Conservation (phyloP, 2,329 filamentous ascomycete genomes). For the Sphaerulina musiva region DNA sequence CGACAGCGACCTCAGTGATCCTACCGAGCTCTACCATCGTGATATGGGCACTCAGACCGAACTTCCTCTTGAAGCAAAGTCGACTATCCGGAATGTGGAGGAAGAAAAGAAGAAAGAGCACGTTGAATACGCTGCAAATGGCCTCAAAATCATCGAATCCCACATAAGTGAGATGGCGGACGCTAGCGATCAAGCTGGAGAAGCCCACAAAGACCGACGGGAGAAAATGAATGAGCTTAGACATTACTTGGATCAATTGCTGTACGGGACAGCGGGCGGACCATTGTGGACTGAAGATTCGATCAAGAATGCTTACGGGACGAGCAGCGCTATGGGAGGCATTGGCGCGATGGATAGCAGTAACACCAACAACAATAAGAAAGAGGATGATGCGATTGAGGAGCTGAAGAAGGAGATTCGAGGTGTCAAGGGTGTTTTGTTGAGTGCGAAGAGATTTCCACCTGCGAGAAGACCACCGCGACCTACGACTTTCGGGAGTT, state of each 20-base stretch:
- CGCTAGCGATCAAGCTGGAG: constrained; percentile 47
- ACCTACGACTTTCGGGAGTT: constrained; percentile 4
- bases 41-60: constrained; percentile 71
- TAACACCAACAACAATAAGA: constrained; percentile 36
- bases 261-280: constrained; percentile 35
- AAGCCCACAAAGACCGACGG: constrained; percentile 49
- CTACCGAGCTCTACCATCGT: constrained; percentile 73
- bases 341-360: background rate
- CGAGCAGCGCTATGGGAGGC: background rate
- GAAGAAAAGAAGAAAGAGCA: constrained; percentile 23
- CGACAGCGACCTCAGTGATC: constrained; percentile 52
- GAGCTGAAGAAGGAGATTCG: constrained; percentile 69
- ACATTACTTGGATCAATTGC: constrained; percentile 59
- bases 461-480: constrained; percentile 12
- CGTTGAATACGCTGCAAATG: constrained; percentile 24
- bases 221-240: constrained; percentile 48
- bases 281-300: constrained; percentile 29
- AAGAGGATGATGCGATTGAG: constrained; percentile 61
- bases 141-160: constrained; percentile 45
- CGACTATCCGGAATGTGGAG: constrained; percentile 25
- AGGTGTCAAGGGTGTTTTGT: constrained; percentile 68
- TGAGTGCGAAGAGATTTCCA: constrained; percentile 65
- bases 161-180: constrained; percentile 47
- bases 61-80: constrained; percentile 46
- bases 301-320: constrained; percentile 7